A percentile compares a stretch with the other conserved stretches of the same genome.
These are phyloP conservation scores for Moniliophthora roreri DNA, from an alignment of 1,284 basidiomycete genomes.

Conservation along the genomic window DNA sequence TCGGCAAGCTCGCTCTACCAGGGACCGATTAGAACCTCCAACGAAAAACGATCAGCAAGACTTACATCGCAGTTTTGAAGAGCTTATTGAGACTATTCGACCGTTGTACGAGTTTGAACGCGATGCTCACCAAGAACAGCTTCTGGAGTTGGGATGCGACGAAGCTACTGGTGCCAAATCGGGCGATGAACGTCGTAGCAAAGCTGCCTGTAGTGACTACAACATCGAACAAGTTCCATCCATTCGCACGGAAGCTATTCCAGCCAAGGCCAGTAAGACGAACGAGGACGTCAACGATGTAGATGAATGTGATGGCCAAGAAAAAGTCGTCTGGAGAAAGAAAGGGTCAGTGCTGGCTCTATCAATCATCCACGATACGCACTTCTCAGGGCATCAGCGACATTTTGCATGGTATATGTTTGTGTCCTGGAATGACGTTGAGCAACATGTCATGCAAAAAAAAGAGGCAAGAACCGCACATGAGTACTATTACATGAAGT, in stretches of 20 bases:
- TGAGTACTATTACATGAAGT: constrained; percentile 83
- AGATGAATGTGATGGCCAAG: constrained; percentile 72
- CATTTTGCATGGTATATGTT: constrained; percentile 59
- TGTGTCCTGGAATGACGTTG: constrained; percentile 66
- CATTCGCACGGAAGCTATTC: constrained; percentile 81
- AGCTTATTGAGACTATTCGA: constrained; percentile 91
- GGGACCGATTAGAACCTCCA: constrained; percentile 12
- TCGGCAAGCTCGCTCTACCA: constrained; percentile 81
- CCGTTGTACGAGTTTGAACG: constrained; percentile 93
- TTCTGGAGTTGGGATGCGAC: constrained; percentile 82
- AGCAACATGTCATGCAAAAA: background rate
- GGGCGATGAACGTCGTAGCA: constrained; percentile 79
- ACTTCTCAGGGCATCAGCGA: constrained; percentile 72
- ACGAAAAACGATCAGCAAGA: constrained; percentile 15
- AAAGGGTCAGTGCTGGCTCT: constrained; percentile 14
- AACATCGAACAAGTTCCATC: constrained; percentile 93
- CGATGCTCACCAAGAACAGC: constrained; percentile 90
- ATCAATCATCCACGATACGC: constrained; percentile 23
- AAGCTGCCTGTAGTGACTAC: constrained; percentile 83
- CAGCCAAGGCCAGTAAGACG: constrained; percentile 86
- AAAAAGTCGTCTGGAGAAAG: constrained; percentile 72
- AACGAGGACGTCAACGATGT: constrained; percentile 78
- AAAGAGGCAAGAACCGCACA: constrained; percentile 50
- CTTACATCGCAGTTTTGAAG: constrained; percentile 94
- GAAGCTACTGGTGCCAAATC: constrained; percentile 55